Evolutionary conservation across 2,329 filamentous ascomycete species (phyloP), one percentile per base, ranked within the genome.

Genomic region (Dactylellina leptospora): DNA sequence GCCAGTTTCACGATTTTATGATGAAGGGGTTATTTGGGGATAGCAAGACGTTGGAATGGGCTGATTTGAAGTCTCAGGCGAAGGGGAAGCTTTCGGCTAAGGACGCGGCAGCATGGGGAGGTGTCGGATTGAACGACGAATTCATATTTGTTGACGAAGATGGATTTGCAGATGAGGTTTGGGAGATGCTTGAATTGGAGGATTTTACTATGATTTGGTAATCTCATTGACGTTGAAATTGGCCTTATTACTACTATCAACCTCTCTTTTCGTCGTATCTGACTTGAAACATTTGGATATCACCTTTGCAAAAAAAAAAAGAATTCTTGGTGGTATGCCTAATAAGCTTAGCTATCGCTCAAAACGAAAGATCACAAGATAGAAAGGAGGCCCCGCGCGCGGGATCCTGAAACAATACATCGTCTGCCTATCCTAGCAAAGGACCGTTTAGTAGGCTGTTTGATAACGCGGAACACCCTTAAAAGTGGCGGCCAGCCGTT

Each of bases 401-500:
- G n/a, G n/a, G n/a, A n/a, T n/a, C n/a, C n/a, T n/a, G n/a, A n/a
- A n/a, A n/a, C n/a, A n/a, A n/a, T n/a, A n/a, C n/a, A n/a, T n/a
- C n/a, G n/a, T n/a, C n/a, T n/a, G n/a, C n/a, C n/a, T n/a, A n/a
- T n/a, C n/a, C n/a, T n/a, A n/a, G n/a, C n/a, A n/a, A n/a, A n/a
- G n/a, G n/a, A n/a, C n/a, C n/a, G n/a, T 6, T 22, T 63, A 71
- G 8, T 71, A 71, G 11, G 58, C 56, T 27, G 66, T 59, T 11
- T 71, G 45, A 22, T 58, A 71, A 33, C 66, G 50, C 28, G 66
- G 66, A 40, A 54, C 66, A 16, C 66, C 66, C 33, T 63, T 62
- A 45, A 71, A 71, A 2, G 93, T 97, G 11, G 90, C 89, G 3
- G 87, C 84, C 78, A 97, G 80, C 74, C 93, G 87, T 81, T 89